These are phyloP conservation scores for Persicaria maculosa DNA, from an alignment of 148 eudicot species.

Conservation along the genomic window DNA sequence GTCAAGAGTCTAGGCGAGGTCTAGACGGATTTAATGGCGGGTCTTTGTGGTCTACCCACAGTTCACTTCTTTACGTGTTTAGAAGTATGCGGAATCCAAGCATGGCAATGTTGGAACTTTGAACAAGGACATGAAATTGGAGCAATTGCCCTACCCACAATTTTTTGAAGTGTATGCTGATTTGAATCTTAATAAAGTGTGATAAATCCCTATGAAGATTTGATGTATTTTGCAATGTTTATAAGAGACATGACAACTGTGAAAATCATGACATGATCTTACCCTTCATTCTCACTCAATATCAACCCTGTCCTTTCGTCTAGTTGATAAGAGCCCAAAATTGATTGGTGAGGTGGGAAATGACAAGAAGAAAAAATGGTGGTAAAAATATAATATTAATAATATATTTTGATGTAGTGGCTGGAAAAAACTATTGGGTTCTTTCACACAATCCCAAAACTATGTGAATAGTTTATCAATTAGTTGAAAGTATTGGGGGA, in stretches of 20 bases:
- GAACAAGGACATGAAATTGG: not conserved
- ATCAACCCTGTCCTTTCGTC: not conserved
- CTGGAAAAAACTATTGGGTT: not conserved
- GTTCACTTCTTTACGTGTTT: too few species aligned
- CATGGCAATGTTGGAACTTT: not conserved
- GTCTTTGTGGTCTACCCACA: too few species aligned
- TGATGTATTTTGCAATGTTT: not conserved
- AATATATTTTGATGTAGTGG: not conserved
- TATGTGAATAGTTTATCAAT: not conserved
- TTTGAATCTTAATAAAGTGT: not conserved
- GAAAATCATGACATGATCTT: conserved; percentile 3
- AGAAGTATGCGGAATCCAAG: not conserved
- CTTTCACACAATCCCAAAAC: not conserved
- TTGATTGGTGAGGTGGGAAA: conserved; percentile 4
- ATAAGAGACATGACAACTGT: conserved; percentile 12
- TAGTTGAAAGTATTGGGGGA: not conserved
- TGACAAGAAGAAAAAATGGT: not conserved
- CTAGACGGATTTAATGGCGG: too few species aligned
- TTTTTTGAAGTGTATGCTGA: not conserved
- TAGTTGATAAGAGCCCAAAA: not conserved
- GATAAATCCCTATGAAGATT: conserved; percentile 3
- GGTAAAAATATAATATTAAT: not conserved
- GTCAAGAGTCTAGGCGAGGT: too few species aligned
- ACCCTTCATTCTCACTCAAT: conserved; percentile 5
- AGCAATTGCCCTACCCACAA: not conserved